phyloP scores from a whole-genome alignment of 192 early-diverging fungal genomes.

The Kappamyces sp. region DNA sequence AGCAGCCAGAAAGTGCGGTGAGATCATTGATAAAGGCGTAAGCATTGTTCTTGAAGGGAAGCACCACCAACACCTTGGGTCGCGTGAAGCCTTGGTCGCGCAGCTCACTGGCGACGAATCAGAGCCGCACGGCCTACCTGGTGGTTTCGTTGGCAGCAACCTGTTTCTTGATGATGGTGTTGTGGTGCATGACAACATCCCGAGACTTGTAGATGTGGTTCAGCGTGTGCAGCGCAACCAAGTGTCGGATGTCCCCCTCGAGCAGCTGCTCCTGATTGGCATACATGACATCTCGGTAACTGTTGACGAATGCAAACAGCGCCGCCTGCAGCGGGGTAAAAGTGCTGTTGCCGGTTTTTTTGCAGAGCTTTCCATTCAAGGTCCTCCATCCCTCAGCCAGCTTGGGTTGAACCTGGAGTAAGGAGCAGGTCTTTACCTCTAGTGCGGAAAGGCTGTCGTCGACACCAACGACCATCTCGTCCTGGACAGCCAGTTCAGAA shows the following conservation, averaged over 20 bases:
- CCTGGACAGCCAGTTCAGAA: not conserved
- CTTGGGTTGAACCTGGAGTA: conserved; percentile 13
- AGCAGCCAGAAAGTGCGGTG: conserved; percentile 68
- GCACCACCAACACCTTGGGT: conserved; percentile 82
- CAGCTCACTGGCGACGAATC: conserved; percentile 50
- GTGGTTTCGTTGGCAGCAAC: conserved; percentile 49
- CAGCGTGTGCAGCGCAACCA: conserved; percentile 76
- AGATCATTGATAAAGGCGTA: conserved; percentile 73
- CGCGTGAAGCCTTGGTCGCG: conserved; percentile 96
- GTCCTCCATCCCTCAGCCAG: conserved; percentile 15
- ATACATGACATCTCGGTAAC: conserved; percentile 73
- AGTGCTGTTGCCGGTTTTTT: not conserved
- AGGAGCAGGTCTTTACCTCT: not conserved
- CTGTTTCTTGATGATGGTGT: conserved; percentile 60
- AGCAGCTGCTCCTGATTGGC: conserved; percentile 54
- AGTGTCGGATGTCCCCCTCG: conserved; percentile 61
- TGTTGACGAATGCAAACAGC: conserved; percentile 40
- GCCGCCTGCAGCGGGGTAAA: conserved; percentile 27
- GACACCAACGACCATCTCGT: not conserved
- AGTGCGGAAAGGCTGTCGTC: not conserved
- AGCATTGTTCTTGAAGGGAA: conserved; percentile 81
- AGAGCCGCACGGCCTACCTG: conserved; percentile 22
- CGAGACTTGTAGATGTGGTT: conserved; percentile 88
- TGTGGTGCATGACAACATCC: conserved; percentile 75
- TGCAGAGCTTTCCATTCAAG: conserved; percentile 14